Percentiles rank a stretch among this genome's conserved stretches.
Evolutionary conservation across 2,329 filamentous ascomycete genomes (phyloP).

Genomic region (Orbilia javanica): DNA sequence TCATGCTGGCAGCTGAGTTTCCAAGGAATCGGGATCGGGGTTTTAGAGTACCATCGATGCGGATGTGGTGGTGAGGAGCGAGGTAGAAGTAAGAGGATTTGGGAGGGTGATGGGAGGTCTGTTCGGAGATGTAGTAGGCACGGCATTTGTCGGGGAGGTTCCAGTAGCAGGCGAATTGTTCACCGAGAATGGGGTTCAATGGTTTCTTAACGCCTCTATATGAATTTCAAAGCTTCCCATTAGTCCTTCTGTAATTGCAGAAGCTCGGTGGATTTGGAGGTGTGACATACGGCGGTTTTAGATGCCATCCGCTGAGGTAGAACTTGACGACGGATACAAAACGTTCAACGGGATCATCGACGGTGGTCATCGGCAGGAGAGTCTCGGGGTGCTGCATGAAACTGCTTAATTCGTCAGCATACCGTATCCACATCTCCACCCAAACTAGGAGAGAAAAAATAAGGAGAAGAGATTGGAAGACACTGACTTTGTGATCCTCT

Average conservation of each 20-base stretch:
- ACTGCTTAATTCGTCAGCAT: conserved; percentile 71
- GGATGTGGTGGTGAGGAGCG: conserved; percentile 91
- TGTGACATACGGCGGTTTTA: conserved; percentile 87
- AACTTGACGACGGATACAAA: conserved; percentile 98
- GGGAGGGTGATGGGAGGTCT: conserved; percentile 97
- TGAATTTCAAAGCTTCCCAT: not conserved
- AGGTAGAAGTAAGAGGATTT: conserved; percentile 99
- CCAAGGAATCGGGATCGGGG: conserved; percentile 94
- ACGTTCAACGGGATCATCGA: conserved; percentile 88
- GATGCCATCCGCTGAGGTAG: conserved; percentile 98
- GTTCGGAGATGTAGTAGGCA: conserved; percentile 96
- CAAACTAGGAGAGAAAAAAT: conserved; percentile 94
- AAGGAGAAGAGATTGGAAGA: no score
- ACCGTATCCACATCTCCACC: no score
- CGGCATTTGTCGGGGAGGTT: conserved; percentile 84
- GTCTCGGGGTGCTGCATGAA: conserved; percentile 99
- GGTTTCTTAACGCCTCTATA: conserved; percentile 95
- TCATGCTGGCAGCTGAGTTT: conserved; percentile 96
- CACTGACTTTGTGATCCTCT: conserved; percentile 97
- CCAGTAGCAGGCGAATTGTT: conserved; percentile 96
- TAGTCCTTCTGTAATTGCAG: not conserved
- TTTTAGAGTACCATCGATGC: conserved; percentile 95
- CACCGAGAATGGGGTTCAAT: conserved; percentile 93
- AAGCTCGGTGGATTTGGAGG: not conserved
- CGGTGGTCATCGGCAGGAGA: conserved; percentile 84